A percentile compares a stretch with the other conserved stretches of the same genome.
Evolutionary conservation across 2,329 filamentous ascomycete species (phyloP).

Genomic region (Trichophyton verrucosum): DNA sequence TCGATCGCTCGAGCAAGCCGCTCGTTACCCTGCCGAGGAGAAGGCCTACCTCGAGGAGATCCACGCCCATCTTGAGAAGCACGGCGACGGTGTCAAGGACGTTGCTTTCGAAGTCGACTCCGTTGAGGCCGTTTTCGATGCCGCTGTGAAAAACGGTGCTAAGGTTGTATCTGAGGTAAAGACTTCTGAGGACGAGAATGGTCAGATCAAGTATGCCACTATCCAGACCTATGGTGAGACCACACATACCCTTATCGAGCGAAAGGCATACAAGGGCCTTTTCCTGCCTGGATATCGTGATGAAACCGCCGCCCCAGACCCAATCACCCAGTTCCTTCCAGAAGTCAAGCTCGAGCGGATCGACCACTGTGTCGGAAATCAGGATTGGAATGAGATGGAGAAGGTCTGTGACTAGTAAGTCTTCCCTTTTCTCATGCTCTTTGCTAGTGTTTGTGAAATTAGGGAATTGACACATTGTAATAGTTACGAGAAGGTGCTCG

Average conservation of each 20-base stretch:
- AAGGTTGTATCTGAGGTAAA: slow-evolving; percentile 32
- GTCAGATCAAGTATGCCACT: slow-evolving; percentile 59
- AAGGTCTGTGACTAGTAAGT: slow-evolving; percentile 46
- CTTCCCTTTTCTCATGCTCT: neutral
- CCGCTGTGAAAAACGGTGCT: slow-evolving; percentile 48
- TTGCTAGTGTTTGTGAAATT: too few species aligned
- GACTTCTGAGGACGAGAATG: slow-evolving; percentile 51
- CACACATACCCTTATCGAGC: slow-evolving; percentile 79
- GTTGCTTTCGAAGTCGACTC: slow-evolving; percentile 91
- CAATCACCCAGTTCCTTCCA: slow-evolving; percentile 43
- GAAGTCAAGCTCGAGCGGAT: slow-evolving; percentile 58
- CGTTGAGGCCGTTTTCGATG: slow-evolving; percentile 64
- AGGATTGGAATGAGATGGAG: slow-evolving; percentile 85
- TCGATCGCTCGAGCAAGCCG: slow-evolving; percentile 52
- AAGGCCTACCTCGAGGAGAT: slow-evolving; percentile 57
- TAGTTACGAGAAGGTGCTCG: slow-evolving; percentile 75
- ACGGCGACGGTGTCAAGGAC: slow-evolving; percentile 90
- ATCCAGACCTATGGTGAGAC: slow-evolving; percentile 92
- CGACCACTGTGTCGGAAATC: slow-evolving; percentile 96
- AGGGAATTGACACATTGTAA: neutral
- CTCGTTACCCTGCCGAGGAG: slow-evolving; percentile 46
- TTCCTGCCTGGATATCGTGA: slow-evolving; percentile 76
- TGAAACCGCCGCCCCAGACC: slow-evolving; percentile 36
- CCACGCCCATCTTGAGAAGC: slow-evolving; percentile 67
- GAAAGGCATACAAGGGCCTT: slow-evolving; percentile 53